Evolutionary conservation across 495 filamentous ascomycete species (phyloP).

Genomic region (Penicillium bialowiezense): DNA sequence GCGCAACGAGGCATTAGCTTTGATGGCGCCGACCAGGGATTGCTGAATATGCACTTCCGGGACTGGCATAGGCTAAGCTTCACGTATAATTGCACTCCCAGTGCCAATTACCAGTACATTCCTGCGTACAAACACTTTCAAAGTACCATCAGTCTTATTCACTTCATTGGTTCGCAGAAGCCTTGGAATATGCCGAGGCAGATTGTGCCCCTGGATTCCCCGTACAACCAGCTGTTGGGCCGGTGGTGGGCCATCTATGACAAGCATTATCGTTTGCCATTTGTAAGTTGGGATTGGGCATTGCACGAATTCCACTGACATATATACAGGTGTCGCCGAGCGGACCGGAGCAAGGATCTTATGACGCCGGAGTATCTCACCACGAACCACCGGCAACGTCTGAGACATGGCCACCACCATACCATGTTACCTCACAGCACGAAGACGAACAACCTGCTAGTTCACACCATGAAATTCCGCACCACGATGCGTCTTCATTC

Average conservation of each 20-base stretch:
- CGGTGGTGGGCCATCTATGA: conserved; percentile 94
- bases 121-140: conserved; percentile 93
- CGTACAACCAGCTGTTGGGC: conserved; percentile 75
- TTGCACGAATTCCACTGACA: conserved; percentile 8
- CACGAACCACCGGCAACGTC: not conserved
- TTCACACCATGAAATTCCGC: conserved; percentile 1
- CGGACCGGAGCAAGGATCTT: not conserved
- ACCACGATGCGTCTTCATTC: not conserved
- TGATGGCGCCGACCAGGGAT: conserved; percentile 94
- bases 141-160: conserved; percentile 78
- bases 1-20: conserved; percentile 88
- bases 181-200: conserved; percentile 77
- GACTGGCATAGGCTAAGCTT: conserved; percentile 90
- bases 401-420: conserved; percentile 7
- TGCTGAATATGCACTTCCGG: conserved; percentile 91
- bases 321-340: conserved; percentile 12
- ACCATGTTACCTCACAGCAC: conserved; percentile 2
- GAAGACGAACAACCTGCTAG: not conserved
- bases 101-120: conserved; percentile 89
- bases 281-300: conserved; percentile 17
- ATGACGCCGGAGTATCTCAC: not conserved
- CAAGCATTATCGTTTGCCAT: conserved; percentile 63
- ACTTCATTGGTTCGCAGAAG: conserved; percentile 91
- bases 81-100: conserved; percentile 93
- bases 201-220: conserved; percentile 52